Conservation (phyloP, 441 rosid genomes). For the Pelargonium citronellum region DNA sequence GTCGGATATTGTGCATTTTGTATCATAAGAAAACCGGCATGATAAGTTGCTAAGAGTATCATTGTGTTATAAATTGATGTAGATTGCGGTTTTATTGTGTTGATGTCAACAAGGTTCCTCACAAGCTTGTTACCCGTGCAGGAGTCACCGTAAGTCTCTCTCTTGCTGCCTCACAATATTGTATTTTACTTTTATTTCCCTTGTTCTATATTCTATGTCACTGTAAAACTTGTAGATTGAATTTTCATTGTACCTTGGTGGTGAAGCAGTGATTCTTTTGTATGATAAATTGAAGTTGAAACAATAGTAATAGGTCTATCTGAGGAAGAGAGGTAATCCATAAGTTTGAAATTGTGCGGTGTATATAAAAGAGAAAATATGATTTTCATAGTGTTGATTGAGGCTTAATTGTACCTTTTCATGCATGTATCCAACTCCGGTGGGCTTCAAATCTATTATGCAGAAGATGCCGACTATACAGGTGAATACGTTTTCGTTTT, state of each 20-base stretch:
- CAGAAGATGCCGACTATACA: slow-evolving; percentile 94
- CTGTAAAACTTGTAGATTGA: neutral
- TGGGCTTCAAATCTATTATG: slow-evolving; percentile 11
- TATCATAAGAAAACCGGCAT: neutral
- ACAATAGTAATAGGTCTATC: neutral
- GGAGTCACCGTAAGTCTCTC: slow-evolving; percentile 66
- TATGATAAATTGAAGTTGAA: neutral
- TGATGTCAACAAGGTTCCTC: slow-evolving; percentile 76
- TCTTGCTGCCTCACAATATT: neutral
- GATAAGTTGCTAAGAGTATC: neutral
- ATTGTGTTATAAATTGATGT: slow-evolving; percentile 15
- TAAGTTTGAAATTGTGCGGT: neutral
- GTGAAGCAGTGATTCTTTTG: neutral
- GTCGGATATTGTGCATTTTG: neutral
- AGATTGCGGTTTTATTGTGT: slow-evolving; percentile 68
- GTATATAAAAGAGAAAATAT: neutral
- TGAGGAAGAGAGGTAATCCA: neutral
- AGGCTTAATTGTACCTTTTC: slow-evolving; percentile 18
- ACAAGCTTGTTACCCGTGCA: slow-evolving; percentile 63
- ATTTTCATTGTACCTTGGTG: neutral
- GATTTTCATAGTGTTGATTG: slow-evolving; percentile 20
- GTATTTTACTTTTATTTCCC: neutral
- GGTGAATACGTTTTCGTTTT: slow-evolving; percentile 29
- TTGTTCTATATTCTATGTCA: neutral
- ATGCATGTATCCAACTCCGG: slow-evolving; percentile 23